A percentile compares a stretch with the other conserved stretches of the same genome.
Evolutionary conservation across 2,329 filamentous ascomycete genomes (phyloP).

Genomic region (Aspergillus neoniger): DNA sequence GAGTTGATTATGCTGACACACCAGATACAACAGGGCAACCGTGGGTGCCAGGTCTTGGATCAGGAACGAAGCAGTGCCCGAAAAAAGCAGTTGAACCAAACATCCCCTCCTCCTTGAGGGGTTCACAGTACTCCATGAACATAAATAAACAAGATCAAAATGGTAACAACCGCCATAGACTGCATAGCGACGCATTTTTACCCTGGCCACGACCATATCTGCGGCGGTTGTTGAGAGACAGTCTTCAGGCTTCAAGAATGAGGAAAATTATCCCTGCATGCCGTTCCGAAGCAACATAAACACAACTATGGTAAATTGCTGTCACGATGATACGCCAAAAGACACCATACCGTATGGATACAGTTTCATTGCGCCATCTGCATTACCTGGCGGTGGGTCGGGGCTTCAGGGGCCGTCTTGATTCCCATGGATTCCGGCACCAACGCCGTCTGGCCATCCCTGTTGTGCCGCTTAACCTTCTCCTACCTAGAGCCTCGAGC

Average conservation of each 20-base stretch:
- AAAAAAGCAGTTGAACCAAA: background rate
- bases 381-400: background rate
- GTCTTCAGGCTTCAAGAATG: slow-evolving; percentile 7
- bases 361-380: background rate
- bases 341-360: background rate
- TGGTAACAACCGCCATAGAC: background rate
- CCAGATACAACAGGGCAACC: background rate
- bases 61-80: background rate
- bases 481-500: slow-evolving; percentile 2
- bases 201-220: slow-evolving; percentile 2
- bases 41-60: background rate
- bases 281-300: slow-evolving; percentile 3
- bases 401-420: slow-evolving; percentile 10
- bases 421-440: slow-evolving; percentile 8
- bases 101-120: background rate
- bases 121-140: background rate
- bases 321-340: background rate
- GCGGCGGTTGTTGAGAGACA: slow-evolving; percentile 4
- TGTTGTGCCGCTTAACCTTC: slow-evolving; percentile 4
- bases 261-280: slow-evolving; percentile 7
- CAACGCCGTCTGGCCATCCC: background rate
- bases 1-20: background rate
- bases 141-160: slow-evolving; percentile 2
- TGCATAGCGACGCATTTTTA: slow-evolving; percentile 9
- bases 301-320: background rate